Evolutionary conservation across 129 eudicot species (phyloP).

Genomic region (Arctium lappa): DNA sequence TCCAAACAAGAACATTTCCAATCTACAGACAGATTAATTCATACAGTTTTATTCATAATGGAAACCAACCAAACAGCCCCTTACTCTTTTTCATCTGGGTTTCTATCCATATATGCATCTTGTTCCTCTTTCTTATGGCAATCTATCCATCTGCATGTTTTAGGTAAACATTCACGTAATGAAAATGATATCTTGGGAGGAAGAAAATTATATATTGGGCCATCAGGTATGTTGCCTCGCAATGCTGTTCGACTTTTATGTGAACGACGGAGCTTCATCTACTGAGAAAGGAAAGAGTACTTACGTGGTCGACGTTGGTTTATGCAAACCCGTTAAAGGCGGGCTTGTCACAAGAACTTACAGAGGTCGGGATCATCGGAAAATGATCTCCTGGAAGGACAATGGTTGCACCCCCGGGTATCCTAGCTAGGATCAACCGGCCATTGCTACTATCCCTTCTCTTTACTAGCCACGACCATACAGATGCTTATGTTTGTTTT

Average conservation of each 20-base stretch:
- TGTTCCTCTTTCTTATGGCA: neutral
- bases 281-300: slow-evolving; percentile 44
- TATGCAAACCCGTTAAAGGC: slow-evolving; percentile 74
- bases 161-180: slow-evolving; percentile 76
- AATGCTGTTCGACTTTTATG: slow-evolving; percentile 81
- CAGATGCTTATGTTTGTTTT: neutral
- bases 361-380: slow-evolving; percentile 91
- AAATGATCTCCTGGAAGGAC: slow-evolving; percentile 92
- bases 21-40: too few species aligned
- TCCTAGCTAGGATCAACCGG: slow-evolving; percentile 45
- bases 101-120: neutral
- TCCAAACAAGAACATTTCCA: too few species aligned
- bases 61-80: too few species aligned
- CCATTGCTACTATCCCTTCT: too few species aligned
- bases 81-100: neutral
- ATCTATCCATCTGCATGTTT: slow-evolving; percentile 5
- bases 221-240: slow-evolving; percentile 85
- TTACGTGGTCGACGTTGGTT: slow-evolving; percentile 69
- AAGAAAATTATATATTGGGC: slow-evolving; percentile 57
- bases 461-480: too few species aligned
- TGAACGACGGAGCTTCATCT: slow-evolving; percentile 44
- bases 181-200: slow-evolving; percentile 53
- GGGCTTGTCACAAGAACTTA: slow-evolving; percentile 59
- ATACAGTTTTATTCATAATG: too few species aligned
- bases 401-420: slow-evolving; percentile 66